Evolutionary conservation across 192 early-diverging fungal species (phyloP), one percentile per base, ranked within the genome.

Genomic region (Rhizophagus sp.): DNA sequence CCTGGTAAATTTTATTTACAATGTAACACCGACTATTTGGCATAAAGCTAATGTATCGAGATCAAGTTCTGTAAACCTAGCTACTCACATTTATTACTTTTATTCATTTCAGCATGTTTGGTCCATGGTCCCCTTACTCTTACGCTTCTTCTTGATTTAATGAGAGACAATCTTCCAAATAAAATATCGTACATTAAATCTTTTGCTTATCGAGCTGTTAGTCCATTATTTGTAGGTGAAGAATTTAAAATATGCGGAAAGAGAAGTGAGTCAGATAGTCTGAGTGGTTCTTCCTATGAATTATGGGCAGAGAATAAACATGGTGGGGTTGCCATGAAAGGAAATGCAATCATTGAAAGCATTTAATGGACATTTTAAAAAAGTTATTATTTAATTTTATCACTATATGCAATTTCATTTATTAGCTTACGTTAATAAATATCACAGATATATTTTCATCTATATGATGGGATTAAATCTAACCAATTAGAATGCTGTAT

Each of bases 51-150:
- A 41, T 41, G 39, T 41, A 41, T 41, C 5, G 39, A 41, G 39
- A 41, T 3, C 34, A 4, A 1, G 34, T 36, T 36, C 39, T 41
- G 39, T 41, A 8, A 41, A 41, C 4, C 3, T 36, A 41, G 5
- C 6, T 41, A 12, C 44, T 47, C 44, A 12, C 11, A 12, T 47
- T 47, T 47, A 12, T 12, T 39, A n/a, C 41, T 13, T 12, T 69
- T 68, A 24, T 44, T 39, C 4, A 62, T 62, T 52, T 5, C 67
- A 89, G 89, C 81, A 4, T 90, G 92, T 69, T 77, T 96, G 27
- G 91, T 95, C 52, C 94, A 95, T 73, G 94, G 94, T 0, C 95
- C 95, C n/a, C 83, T 96, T 62, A 93, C 93, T 8, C 88, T 90
- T 41, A 95, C 94, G 6, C 83, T 93, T 47, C 87, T 96, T 65